phyloP scores from a whole-genome alignment of 352 stramenopile species.

The Phytophthora chlamydospora region DNA sequence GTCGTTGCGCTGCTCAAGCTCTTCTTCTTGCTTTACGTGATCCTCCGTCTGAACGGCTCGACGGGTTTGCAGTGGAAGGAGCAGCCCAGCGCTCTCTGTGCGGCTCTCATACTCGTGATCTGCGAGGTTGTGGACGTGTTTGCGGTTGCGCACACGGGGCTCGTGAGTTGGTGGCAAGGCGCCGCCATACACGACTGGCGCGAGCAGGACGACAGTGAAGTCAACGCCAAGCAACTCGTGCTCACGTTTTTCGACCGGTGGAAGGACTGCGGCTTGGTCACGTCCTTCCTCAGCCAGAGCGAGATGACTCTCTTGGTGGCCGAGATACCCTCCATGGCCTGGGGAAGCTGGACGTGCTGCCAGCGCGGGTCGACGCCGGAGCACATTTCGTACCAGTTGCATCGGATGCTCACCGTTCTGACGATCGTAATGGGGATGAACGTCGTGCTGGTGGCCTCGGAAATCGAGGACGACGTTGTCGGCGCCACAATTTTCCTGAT shows the following conservation, averaged over 20 bases:
- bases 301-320: conserved; percentile 21
- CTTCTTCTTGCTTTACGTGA: conserved; percentile 31
- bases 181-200: conserved; percentile 14
- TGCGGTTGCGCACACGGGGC: conserved; percentile 25
- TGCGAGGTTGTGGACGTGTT: conserved; percentile 34
- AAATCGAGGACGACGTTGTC: conserved; percentile 22
- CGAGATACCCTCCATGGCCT: conserved; percentile 26
- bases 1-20: conserved; percentile 32
- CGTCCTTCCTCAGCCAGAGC: conserved; percentile 30
- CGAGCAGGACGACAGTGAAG: conserved; percentile 10
- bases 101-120: conserved; percentile 27
- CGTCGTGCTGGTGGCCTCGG: conserved; percentile 9
- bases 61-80: conserved; percentile 23
- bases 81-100: conserved; percentile 22
- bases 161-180: conserved; percentile 16
- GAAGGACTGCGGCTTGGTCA: conserved; percentile 33
- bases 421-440: conserved; percentile 32
- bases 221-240: conserved; percentile 21
- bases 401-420: conserved; percentile 26
- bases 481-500: conserved; percentile 26
- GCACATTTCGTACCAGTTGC: conserved; percentile 26
- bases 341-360: conserved; percentile 28
- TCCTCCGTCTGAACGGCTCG: conserved; percentile 20
- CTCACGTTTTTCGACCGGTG: conserved; percentile 33
- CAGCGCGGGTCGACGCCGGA: conserved; percentile 20